Base-by-base conservation (phyloP, 257 asterid genomes). In the Penstemon barbatus region DNA sequence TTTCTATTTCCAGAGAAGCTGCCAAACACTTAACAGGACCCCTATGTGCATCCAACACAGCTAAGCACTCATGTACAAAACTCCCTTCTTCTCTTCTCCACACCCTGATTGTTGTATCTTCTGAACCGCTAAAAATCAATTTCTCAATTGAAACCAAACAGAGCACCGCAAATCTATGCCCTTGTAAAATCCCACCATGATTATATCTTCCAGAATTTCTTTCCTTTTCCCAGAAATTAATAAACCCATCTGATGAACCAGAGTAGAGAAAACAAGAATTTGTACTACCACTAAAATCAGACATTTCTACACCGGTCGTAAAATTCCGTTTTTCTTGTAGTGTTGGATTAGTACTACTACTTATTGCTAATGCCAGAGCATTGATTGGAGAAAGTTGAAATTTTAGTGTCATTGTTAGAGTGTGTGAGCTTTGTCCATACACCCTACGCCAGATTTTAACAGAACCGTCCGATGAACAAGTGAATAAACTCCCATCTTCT, bases 191-290 rank as follows among this genome's bases (percentile, higher is more conserved):
- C 7, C 98, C 98, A 3, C 96, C 98, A 36, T 92, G 97, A 63
- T 88, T 90, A 46, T 77, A 92, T 7, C 98, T 56, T 1, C 96
- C 88, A 0, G 98, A 87, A 72, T 65, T 77, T 15, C 78, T 83
- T 39, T 89, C 98, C 83, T 90, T 92, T 69, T 92, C 98, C 98
- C 98, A 92, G 71, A 92, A 92, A 36, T 88, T 92, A 11, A 92
- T 88, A 52, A 87, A 78, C 12, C 98, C 98, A 64, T 92, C 97
- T 0, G 98, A 86, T 0, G 95, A 87, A 8, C 97, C 98, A 0
- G 98, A 89, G 77, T 92, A 92, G 61, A 92, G 90, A 72, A 88
- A 89, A 63, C 90, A 81, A 1, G 87, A 75, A 33, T 38, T 36
- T 3, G 78, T 46, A 63, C 87, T 87, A 1, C 33, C 2, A 25